Base-by-base conservation (phyloP, 2,329 filamentous ascomycete genomes). In the Neocatenulostroma microsporum region DNA sequence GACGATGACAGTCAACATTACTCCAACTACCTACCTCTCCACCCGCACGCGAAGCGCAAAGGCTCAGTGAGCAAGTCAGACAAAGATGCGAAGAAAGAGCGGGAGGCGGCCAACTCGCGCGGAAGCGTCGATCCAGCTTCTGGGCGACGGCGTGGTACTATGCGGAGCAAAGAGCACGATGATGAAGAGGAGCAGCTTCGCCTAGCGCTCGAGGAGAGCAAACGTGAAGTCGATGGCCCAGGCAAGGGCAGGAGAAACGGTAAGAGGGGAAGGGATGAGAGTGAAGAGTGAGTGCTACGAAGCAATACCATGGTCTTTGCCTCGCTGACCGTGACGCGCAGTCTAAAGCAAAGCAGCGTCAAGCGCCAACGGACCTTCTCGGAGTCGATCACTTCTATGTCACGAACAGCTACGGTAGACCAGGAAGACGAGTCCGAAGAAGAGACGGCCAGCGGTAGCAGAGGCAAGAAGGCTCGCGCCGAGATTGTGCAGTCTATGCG, bases 101-200 rank as follows among this genome's bases (percentile, higher is more conserved):
- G 74, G 66, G 46, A 76, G 70, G 31, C 68, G 68, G 36, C 69
- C 68, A 37, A 63, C 36, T 61, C 67, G 17, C 62, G 71, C 41
- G 63, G 64, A 32, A 75, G 67, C 48, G 72, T 70, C 27, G 67
- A 71, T 29, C 62, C 63, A 28, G 72, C 77, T 36, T 73, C 76
- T 35, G 78, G 81, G 24, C 96, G 95, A 60, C 78, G 91, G 41
- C 77, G 91, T 19, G 94, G 87, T 14, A 98, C 91, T 5, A 95
- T 96, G 86, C 94, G 96, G 57, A 98, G 91, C 59, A 79, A 89
- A 44, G 88, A 89, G 27, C 89, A 87, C 15, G 96, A 96, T 52
- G 88, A 96, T 47, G 91, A 98, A 62, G 88, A 94, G 51, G 86
- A 93, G 58, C 80, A 88, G 53, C 62, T 98, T 25, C 78, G 87